Evolutionary conservation across 2,329 filamentous ascomycete genomes (phyloP).

Genomic region (Huntiella decipiens): DNA sequence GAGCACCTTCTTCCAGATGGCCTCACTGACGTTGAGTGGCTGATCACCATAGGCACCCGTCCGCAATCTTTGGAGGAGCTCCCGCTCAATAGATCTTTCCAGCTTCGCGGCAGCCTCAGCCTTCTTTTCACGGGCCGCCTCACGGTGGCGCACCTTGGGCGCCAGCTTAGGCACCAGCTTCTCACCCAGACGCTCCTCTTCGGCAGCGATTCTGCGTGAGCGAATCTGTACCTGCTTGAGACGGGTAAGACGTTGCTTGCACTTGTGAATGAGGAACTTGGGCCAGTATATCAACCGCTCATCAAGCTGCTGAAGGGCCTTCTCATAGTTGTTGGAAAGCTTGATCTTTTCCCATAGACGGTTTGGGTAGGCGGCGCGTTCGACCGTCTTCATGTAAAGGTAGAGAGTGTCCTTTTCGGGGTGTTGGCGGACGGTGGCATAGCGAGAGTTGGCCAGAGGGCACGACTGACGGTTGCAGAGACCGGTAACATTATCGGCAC

Average conservation of each 20-base stretch:
- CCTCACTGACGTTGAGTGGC: slow-evolving; percentile 85
- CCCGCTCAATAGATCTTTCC: slow-evolving; percentile 85
- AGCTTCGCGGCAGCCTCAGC: slow-evolving; percentile 76
- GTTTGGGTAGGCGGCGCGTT: slow-evolving; percentile 69
- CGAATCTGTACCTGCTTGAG: slow-evolving; percentile 79
- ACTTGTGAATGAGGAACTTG: slow-evolving; percentile 83
- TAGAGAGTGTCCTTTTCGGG: slow-evolving; percentile 69
- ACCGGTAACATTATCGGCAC: slow-evolving; percentile 75
- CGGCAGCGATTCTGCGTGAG: slow-evolving; percentile 61
- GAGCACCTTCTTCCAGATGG: slow-evolving; percentile 94
- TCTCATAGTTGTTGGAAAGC: slow-evolving; percentile 74
- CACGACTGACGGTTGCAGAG: slow-evolving; percentile 77
- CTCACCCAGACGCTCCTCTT: slow-evolving; percentile 80
- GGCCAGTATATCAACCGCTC: slow-evolving; percentile 80
- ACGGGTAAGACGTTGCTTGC: slow-evolving; percentile 86
- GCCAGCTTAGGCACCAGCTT: slow-evolving; percentile 73
- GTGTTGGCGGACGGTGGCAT: slow-evolving; percentile 77
- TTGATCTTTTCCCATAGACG: slow-evolving; percentile 93
- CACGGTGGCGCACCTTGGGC: slow-evolving; percentile 66
- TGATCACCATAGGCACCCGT: slow-evolving; percentile 89
- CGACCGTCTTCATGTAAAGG: slow-evolving; percentile 90
- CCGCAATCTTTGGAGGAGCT: slow-evolving; percentile 75
- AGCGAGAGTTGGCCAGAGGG: slow-evolving; percentile 76
- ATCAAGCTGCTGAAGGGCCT: slow-evolving; percentile 76
- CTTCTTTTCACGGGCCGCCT: slow-evolving; percentile 58